phyloP scores from a whole-genome alignment of 192 early-diverging fungal genomes.

The Coemansia sp. region DNA sequence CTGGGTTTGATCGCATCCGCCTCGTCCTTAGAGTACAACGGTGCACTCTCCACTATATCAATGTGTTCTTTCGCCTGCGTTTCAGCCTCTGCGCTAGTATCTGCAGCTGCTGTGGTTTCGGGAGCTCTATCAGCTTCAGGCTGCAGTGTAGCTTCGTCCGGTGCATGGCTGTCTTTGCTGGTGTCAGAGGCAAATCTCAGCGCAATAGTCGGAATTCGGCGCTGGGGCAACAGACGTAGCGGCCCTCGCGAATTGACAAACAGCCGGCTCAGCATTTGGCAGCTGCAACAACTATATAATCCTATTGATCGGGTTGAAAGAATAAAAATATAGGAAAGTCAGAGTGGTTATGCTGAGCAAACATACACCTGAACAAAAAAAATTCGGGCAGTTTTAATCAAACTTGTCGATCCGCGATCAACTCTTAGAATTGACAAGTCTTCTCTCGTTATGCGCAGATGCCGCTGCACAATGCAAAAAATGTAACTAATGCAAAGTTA shows the following conservation, averaged over 20 bases:
- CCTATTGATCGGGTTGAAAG: neutral
- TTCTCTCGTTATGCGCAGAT: neutral
- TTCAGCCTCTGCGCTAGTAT: neutral
- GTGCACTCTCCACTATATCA: slow-evolving; percentile 20
- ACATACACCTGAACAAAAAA: no score
- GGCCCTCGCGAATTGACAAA: neutral
- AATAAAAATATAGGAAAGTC: neutral
- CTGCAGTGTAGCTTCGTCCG: neutral
- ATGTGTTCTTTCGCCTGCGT: neutral
- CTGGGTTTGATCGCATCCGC: slow-evolving; percentile 12
- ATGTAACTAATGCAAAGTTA: neutral
- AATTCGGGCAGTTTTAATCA: no score
- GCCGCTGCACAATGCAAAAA: neutral
- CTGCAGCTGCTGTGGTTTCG: neutral
- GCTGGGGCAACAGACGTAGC: neutral
- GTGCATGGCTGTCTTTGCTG: neutral
- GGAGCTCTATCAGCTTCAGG: no score
- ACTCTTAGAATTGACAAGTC: neutral
- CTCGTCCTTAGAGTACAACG: slow-evolving; percentile 39
- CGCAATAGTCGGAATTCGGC: neutral
- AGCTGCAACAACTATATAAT: neutral
- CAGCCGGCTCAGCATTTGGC: neutral
- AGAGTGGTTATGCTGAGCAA: no score
- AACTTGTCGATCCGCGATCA: neutral
- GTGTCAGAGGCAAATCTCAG: neutral